Evolutionary conservation across 75 land plant species (phyloP).

Genomic region (Selaginella tamariscina): DNA sequence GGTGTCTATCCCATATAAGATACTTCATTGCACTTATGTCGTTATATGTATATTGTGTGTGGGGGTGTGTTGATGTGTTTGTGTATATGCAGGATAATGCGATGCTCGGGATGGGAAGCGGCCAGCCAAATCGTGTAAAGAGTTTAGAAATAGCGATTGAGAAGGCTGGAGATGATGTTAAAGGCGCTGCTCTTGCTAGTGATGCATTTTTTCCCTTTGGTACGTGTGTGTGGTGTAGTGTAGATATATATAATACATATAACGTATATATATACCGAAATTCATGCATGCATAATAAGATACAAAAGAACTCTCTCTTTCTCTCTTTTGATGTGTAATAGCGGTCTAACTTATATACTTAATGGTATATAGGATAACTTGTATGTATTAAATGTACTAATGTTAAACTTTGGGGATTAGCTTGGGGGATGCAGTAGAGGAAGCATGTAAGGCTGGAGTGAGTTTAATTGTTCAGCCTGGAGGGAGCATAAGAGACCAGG

Average conservation of each 20-base stretch:
- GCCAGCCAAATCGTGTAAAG: conserved; percentile 89
- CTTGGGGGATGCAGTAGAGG: conserved; percentile 99
- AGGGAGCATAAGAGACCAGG: conserved; percentile 82
- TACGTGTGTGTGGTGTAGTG: too few species aligned
- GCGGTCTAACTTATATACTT: too few species aligned
- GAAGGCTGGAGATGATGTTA: conserved; percentile 87
- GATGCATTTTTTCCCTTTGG: conserved; percentile 71
- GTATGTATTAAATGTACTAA: too few species aligned
- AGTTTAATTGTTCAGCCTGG: conserved; percentile 88
- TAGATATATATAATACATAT: conserved; percentile 42
- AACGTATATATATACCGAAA: conserved; percentile 7
- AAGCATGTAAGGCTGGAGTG: conserved; percentile 79
- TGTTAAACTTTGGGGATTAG: conserved; percentile 20
- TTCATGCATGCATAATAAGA: conserved; percentile 8
- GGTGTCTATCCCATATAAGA: background rate
- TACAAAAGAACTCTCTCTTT: too few species aligned
- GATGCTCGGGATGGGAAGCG: conserved; percentile 95
- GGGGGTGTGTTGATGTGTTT: too few species aligned
- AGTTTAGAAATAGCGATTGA: conserved; percentile 77
- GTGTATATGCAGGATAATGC: conserved; percentile 73
- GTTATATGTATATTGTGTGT: background rate
- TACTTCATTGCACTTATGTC: background rate
- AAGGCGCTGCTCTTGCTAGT: conserved; percentile 95
- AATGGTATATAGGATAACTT: too few species aligned
- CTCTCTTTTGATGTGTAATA: too few species aligned